Evolutionary conservation across 176 grass and related monocot genomes (phyloP), one percentile per base, ranked within the genome.

Genomic region (Chloris gayana): DNA sequence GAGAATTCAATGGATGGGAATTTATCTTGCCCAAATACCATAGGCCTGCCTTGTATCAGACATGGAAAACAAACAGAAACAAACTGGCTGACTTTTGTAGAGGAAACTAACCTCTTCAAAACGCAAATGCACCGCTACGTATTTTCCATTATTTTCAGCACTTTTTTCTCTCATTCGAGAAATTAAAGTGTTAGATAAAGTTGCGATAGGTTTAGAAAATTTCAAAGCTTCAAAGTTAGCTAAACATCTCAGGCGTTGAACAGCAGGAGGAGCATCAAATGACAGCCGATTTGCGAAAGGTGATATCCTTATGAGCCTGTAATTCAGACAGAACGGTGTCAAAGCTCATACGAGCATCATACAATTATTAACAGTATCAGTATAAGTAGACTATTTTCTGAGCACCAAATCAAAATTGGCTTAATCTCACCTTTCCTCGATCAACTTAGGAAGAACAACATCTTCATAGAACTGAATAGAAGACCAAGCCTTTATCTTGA

Each of bases 401-500:
- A 85, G 65, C 45, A 21, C 24, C 39, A 60, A 75, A 75, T 57
- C 54, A 76, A 64, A 22, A 57, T 37, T 87, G 57, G 18, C 77
- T 84, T 83, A 10, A 63, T 80, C 86, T 78, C 73, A 96, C 97
- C 83, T 99, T 91, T 99, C 97, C 83, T 99, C 93, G 27, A 89
- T 77, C 75, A 99, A 64, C 50, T 96, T 99, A 44, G 93, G 97
- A 50, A 99, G 97, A 84, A 99, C 88, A 83, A 15, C 75, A 82
- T 93, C 91, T 76, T 83, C 91, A 61, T 99, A 99, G 72, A 88
- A 99, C 29, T 90, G 84, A 77, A 99, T 86, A 46, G 93, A 80
- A 69, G 93, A 89, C 90, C 90, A 99, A 78, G 93, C 97, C 88
- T 93, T 99, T 78, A 99, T 91, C 81, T 99, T 99, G 93, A 99